Evolutionary conservation across 2,329 filamentous ascomycete species (phyloP).

Genomic region (Zarea fungicola): DNA sequence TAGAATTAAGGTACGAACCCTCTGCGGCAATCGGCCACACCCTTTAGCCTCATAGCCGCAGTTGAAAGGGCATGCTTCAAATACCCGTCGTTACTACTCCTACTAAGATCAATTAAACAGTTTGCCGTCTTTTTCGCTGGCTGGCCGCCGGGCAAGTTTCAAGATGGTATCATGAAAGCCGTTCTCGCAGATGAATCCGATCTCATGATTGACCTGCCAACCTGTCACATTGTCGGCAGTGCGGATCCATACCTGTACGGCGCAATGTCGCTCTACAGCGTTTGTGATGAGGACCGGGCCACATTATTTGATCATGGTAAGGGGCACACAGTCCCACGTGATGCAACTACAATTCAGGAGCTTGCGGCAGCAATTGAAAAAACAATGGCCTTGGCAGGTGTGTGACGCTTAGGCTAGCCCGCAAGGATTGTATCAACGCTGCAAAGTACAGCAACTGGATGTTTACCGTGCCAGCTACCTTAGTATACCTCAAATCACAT

Average conservation of each 20-base stretch:
- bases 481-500: too few species aligned
- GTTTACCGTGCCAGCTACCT: too few species aligned
- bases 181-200: constrained; percentile 45
- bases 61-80: neutral
- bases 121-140: constrained; percentile 48
- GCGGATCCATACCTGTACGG: constrained; percentile 57
- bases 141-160: constrained; percentile 46
- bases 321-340: constrained; percentile 56
- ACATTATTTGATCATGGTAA: constrained; percentile 61
- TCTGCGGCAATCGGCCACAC: too few species aligned
- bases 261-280: constrained; percentile 55
- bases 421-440: too few species aligned
- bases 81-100: neutral
- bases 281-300: constrained; percentile 55
- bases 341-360: constrained; percentile 43
- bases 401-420: too few species aligned
- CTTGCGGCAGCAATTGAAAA: constrained; percentile 32
- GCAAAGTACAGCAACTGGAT: too few species aligned
- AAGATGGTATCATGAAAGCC: constrained; percentile 32
- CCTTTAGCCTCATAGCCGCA: too few species aligned
- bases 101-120: constrained; percentile 17
- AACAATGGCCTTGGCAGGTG: constrained; percentile 26
- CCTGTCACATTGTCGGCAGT: constrained; percentile 49
- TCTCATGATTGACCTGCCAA: constrained; percentile 45
- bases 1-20: constrained; percentile 28